These are phyloP conservation scores for Allantophomopsis lycopodina DNA, from an alignment of 2,329 filamentous ascomycete genomes.

Conservation along the genomic window DNA sequence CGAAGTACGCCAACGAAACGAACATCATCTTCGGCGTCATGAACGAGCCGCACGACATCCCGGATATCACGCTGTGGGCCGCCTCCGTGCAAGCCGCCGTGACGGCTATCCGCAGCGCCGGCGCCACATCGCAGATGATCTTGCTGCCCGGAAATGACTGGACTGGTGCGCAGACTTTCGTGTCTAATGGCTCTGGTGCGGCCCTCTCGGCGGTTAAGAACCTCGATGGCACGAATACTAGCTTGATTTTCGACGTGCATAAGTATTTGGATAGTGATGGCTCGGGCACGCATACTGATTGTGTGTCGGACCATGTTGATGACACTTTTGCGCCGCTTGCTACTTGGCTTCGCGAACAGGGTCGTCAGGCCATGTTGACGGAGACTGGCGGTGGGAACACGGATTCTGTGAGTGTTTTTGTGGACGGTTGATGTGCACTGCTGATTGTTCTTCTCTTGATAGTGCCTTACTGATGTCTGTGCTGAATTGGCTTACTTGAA, in stretches of 20 bases:
- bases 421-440: constrained; percentile 12
- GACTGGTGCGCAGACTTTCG: constrained; percentile 32
- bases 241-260: constrained; percentile 45
- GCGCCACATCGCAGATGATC: constrained; percentile 49
- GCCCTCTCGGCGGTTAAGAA: constrained; percentile 40
- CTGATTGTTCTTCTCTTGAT: background rate
- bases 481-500: constrained; percentile 4
- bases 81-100: constrained; percentile 47
- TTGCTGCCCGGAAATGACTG: constrained; percentile 50
- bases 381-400: constrained; percentile 32
- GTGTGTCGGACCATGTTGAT: constrained; percentile 35
- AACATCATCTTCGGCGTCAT: constrained; percentile 52
- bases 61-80: constrained; percentile 43
- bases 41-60: constrained; percentile 51
- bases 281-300: constrained; percentile 35
- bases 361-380: constrained; percentile 33
- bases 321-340: constrained; percentile 31
- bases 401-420: constrained; percentile 17
- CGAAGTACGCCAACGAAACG: constrained; percentile 37
- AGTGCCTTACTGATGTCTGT: background rate
- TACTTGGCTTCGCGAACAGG: constrained; percentile 29
- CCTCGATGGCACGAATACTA: constrained; percentile 39
- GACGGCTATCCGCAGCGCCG: constrained; percentile 48
- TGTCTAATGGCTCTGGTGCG: constrained; percentile 33
- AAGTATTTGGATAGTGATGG: constrained; percentile 46